These are phyloP conservation scores for Dactylellina parvicollis DNA, from an alignment of 2,329 filamentous ascomycete genomes.

Conservation along the genomic window DNA sequence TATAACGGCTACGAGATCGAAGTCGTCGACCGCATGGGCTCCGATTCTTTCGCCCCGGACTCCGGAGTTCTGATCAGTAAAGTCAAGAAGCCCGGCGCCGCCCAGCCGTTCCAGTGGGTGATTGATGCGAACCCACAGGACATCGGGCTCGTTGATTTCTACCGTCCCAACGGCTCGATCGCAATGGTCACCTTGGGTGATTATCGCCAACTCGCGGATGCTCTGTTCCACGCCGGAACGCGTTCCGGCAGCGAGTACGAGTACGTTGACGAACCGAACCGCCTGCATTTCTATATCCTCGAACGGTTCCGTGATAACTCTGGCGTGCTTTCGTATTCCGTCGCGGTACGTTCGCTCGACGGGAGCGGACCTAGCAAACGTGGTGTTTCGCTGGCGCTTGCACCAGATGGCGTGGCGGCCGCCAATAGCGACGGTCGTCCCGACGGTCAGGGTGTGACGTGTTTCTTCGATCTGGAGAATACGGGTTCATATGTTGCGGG, in stretches of 20 bases:
- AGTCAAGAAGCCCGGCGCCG: conserved; percentile 63
- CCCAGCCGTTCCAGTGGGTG: conserved; percentile 67
- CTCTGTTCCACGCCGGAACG: conserved; percentile 68
- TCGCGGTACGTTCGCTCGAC: conserved; percentile 64
- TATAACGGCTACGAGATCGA: conserved; percentile 68
- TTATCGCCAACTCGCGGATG: conserved; percentile 67
- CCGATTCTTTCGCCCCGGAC: conserved; percentile 67
- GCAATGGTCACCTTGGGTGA: conserved; percentile 66
- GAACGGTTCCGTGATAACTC: conserved; percentile 62
- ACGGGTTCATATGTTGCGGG: conserved; percentile 61
- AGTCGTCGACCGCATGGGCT: conserved; percentile 67
- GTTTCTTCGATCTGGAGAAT: conserved; percentile 65
- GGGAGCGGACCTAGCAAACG: conserved; percentile 60
- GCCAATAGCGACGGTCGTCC: conserved; percentile 57
- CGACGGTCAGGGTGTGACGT: conserved; percentile 62
- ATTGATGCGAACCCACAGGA: conserved; percentile 69
- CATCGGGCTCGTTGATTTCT: conserved; percentile 66
- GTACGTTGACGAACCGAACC: conserved; percentile 64
- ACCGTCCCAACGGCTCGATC: conserved; percentile 65
- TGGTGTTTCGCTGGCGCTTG: conserved; percentile 62
- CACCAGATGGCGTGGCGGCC: conserved; percentile 59
- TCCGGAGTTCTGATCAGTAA: conserved; percentile 68
- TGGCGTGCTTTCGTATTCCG: conserved; percentile 65
- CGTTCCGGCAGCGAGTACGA: conserved; percentile 66
- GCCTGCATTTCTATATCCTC: conserved; percentile 66